Evolutionary conservation across 2,329 filamentous ascomycete genomes (phyloP).

Genomic region (Paraconiothyrium sp.): DNA sequence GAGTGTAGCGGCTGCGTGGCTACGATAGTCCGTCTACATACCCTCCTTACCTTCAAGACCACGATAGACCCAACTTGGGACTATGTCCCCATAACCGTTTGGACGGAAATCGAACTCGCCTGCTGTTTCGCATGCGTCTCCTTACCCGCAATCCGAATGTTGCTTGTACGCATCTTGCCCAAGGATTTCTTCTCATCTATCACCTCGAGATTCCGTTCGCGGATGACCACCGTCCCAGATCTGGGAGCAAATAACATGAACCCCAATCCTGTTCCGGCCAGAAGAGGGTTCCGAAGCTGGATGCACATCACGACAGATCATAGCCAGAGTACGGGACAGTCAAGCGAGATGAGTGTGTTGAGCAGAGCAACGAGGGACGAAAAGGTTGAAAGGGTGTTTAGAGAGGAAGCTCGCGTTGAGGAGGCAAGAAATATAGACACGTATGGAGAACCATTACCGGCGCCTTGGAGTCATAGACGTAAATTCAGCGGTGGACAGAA

Average conservation of each 20-base stretch:
- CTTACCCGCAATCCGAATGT: conserved; percentile 35
- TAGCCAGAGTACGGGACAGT: not conserved
- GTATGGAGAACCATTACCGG: not conserved
- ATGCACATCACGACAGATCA: conserved; percentile 5
- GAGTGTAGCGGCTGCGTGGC: conserved; percentile 31
- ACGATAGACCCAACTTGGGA: conserved; percentile 41
- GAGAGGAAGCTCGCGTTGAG: not conserved
- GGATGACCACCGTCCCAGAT: not conserved
- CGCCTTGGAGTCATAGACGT: not conserved
- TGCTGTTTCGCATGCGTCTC: conserved; percentile 35
- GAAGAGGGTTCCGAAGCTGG: conserved; percentile 4
- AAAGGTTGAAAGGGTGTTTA: not conserved
- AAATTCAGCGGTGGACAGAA: not conserved
- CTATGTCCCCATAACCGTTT: conserved; percentile 33
- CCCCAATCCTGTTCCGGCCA: not conserved
- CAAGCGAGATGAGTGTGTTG: conserved; percentile 1
- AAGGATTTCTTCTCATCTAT: conserved; percentile 1
- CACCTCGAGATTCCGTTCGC: not conserved
- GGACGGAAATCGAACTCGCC: conserved; percentile 39
- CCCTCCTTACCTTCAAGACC: conserved; percentile 33
- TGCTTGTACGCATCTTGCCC: conserved; percentile 27
- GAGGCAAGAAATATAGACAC: not conserved
- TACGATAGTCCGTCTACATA: conserved; percentile 36
- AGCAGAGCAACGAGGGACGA: not conserved
- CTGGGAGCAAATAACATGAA: not conserved